Conservation (phyloP, 441 rosid species). For the Manihot esculenta region DNA sequence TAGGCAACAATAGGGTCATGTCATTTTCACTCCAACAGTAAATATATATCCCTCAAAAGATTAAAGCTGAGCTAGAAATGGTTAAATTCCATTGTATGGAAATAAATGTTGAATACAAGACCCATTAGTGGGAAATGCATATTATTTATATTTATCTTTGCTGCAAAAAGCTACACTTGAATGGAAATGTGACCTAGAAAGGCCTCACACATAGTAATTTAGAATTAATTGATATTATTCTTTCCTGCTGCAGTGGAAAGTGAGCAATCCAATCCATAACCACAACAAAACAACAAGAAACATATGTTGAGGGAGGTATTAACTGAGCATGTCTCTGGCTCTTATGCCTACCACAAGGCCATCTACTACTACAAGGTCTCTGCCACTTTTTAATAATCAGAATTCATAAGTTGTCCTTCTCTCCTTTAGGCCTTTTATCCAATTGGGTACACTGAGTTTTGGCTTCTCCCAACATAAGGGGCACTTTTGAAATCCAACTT, state of each 20-base stretch:
- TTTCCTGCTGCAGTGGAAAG: conserved; percentile 14
- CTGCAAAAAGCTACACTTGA: conserved; percentile 7
- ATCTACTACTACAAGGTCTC: no score
- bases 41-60: no score
- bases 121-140: conserved; percentile 21
- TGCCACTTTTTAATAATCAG: not conserved
- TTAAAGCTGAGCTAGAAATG: no score
- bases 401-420: no score
- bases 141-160: not conserved
- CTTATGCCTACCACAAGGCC: not conserved
- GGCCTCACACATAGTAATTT: not conserved
- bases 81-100: not conserved
- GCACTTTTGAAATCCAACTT: not conserved
- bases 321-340: not conserved
- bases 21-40: not conserved
- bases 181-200: conserved; percentile 23
- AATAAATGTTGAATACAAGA: not conserved
- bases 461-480: not conserved
- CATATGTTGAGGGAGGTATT: conserved; percentile 7
- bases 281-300: not conserved
- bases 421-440: not conserved
- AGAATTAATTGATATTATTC: not conserved
- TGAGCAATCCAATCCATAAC: not conserved
- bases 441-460: not conserved
- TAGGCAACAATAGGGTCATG: no score